These are phyloP conservation scores for Sonneratia caseolaris DNA, from an alignment of 345 rosid species.

Conservation along the genomic window DNA sequence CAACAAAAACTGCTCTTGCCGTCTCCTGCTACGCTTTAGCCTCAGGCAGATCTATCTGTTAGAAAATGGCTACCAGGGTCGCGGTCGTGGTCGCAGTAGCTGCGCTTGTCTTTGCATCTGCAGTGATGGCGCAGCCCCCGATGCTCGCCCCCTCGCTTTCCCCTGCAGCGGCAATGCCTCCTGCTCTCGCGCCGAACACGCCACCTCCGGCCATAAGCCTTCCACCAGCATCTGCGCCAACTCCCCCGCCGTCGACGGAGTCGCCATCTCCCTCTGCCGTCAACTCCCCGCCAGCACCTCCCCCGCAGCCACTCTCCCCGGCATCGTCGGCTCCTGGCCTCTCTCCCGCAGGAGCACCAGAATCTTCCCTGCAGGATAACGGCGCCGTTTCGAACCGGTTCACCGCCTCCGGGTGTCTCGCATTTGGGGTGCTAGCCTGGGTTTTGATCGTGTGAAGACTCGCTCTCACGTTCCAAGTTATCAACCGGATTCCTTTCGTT, in stretches of 20 bases:
- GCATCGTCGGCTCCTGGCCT: background rate
- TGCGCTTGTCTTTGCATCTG: background rate
- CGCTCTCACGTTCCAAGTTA: background rate
- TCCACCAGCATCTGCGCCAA: background rate
- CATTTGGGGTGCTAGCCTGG: constrained; percentile 4
- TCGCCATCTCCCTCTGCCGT: background rate
- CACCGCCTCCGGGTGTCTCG: background rate
- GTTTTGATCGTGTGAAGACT: background rate
- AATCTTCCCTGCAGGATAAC: background rate
- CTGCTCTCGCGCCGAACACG: background rate
- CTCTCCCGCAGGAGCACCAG: background rate
- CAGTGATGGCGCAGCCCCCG: background rate
- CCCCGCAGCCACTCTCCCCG: constrained; percentile 4
- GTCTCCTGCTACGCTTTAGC: no score
- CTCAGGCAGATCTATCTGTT: no score
- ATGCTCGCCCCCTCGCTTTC: background rate
- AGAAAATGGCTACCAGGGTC: background rate
- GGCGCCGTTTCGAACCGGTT: background rate
- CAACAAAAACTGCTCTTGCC: no score
- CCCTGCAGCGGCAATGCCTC: background rate
- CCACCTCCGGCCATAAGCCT: background rate
- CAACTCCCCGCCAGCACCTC: constrained; percentile 5
- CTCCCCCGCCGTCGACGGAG: background rate
- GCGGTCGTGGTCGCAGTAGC: background rate
- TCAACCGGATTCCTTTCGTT: background rate